Evolutionary conservation across 179 eudicot genomes (phyloP), one percentile per base, ranked within the genome.

Genomic region (Patellifolia procumbens): DNA sequence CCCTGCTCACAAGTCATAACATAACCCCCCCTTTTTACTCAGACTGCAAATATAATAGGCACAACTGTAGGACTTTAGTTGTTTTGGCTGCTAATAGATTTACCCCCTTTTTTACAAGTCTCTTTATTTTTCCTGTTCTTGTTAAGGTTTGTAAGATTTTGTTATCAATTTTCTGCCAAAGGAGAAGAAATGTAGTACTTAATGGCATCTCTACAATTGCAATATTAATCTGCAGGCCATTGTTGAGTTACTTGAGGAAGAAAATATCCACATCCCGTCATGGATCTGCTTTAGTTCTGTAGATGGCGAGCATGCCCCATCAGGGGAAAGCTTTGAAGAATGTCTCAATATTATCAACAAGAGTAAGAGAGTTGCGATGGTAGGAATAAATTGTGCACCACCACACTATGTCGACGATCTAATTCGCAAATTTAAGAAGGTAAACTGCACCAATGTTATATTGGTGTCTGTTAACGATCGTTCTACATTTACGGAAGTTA

Each of bases 301-400:
- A 20, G 97, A 93, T 63, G 98, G 98, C 13, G 87, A 83, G 45
- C 83, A 86, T 72, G 91, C 92, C 22, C 88, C 98, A 2, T 91
- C 97, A 20, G 97, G 98, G 34, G 98, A 93, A 77, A 86, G 88
- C 84, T 91, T 93, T 46, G 73, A 87, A 55, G 97, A 91, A 46
- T 88, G 91, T 71, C 85, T 91, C 22, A 81, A 78, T 34, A 55
- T 88, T 2, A 66, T 93, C 45, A 89, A 90, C 74, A 83, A 79
- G 52, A 90, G 91, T 62, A 65, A 82, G 58, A 86, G 73, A 81
- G 85, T 91, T 52, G 79, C 85, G 12, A 90, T 88, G 1, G 83
- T 85, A 15, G 98, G 97, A 68, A 93, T 93, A 66, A 93, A 93
- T 43, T 93, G 98, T 79, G 91, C 95, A 29, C 91, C 98, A 46